Conservation (phyloP, 352 stramenopile genomes). For the Globisporangium paddicum region DNA sequence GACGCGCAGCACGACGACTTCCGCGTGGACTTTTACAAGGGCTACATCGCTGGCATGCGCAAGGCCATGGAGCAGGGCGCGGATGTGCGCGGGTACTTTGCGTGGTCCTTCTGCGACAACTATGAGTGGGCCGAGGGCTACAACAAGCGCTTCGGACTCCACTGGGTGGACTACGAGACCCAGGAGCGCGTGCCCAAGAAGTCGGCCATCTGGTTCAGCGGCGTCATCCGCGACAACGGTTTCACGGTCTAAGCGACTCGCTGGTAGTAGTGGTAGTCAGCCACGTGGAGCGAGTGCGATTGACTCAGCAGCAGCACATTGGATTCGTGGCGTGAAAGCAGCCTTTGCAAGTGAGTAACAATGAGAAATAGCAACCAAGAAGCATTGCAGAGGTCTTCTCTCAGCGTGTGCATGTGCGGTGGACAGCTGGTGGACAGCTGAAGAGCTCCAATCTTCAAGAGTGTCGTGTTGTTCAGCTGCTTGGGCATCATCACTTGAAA, state of each 20-base stretch:
- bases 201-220: slow-evolving; percentile 48
- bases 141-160: slow-evolving; percentile 47
- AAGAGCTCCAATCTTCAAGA: not conserved
- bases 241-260: slow-evolving; percentile 16
- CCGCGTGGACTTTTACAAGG: slow-evolving; percentile 77
- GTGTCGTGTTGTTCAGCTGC: not conserved
- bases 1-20: slow-evolving; percentile 72
- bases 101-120: slow-evolving; percentile 91
- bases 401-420: too few species aligned
- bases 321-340: not conserved
- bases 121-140: slow-evolving; percentile 87
- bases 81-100: slow-evolving; percentile 85
- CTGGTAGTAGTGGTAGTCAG: too few species aligned
- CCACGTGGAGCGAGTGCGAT: not conserved
- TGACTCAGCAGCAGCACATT: not conserved
- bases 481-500: not conserved
- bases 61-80: slow-evolving; percentile 41
- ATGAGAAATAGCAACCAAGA: not conserved
- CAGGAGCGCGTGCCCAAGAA: slow-evolving; percentile 58
- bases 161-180: slow-evolving; percentile 57
- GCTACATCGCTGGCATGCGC: slow-evolving; percentile 75
- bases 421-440: too few species aligned
- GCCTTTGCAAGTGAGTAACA: not conserved
- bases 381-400: too few species aligned
- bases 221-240: slow-evolving; percentile 42